Conservation (phyloP, 345 rosid genomes). For the Diplotaxis tenuifolia region DNA sequence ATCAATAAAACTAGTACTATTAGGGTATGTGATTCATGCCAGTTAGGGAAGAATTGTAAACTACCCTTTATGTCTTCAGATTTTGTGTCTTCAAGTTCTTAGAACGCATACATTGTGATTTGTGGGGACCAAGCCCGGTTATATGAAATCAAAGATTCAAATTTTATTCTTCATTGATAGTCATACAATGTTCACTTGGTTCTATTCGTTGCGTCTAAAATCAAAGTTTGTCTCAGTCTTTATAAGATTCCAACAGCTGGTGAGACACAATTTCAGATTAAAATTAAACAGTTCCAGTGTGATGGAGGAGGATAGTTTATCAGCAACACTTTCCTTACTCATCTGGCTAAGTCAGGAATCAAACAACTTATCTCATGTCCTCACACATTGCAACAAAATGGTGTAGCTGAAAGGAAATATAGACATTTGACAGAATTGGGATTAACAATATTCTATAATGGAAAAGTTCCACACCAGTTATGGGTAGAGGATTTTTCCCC, state of each 20-base stretch:
- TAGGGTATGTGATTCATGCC: background rate
- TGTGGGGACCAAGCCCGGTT: background rate
- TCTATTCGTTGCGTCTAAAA: background rate
- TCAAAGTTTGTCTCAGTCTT: background rate
- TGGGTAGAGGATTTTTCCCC: too few species aligned
- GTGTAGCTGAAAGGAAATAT: too few species aligned
- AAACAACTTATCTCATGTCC: background rate
- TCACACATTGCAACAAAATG: background rate
- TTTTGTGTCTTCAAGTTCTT: background rate
- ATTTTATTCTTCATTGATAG: background rate
- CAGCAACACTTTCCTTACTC: background rate
- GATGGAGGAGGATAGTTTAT: background rate
- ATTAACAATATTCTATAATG: too few species aligned
- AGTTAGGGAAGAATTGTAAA: background rate
- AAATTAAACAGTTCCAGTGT: background rate
- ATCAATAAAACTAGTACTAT: background rate
- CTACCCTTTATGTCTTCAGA: background rate
- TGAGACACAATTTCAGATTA: background rate
- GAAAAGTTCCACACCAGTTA: too few species aligned
- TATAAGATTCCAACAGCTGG: background rate
- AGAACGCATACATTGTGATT: background rate
- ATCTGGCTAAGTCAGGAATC: background rate
- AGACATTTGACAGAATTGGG: too few species aligned
- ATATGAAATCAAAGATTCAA: background rate
- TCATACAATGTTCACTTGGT: background rate